Conservation (phyloP, 2,329 filamentous ascomycete genomes). For the Microcyclosporella mali region DNA sequence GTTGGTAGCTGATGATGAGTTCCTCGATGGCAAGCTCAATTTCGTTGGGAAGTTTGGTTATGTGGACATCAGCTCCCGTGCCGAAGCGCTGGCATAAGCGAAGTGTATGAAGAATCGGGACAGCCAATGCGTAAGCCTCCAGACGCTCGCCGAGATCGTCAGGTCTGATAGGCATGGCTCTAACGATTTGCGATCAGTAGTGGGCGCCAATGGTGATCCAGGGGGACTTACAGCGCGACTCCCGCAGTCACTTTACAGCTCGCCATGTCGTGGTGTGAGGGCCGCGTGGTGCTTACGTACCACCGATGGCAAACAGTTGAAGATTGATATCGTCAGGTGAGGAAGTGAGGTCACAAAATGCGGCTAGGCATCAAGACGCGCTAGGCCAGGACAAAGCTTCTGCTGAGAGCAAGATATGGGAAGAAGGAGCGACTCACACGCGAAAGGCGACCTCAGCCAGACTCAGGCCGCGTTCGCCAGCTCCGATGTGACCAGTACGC, state of each 20-base stretch:
- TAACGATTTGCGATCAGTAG: background rate
- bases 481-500: background rate
- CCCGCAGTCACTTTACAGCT: too few species aligned
- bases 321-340: background rate
- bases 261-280: too few species aligned
- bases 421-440: too few species aligned
- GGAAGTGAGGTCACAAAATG: background rate
- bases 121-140: slow-evolving; percentile 6
- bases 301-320: too few species aligned
- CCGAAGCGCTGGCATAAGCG: slow-evolving; percentile 21
- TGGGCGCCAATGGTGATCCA: background rate
- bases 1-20: background rate
- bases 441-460: too few species aligned
- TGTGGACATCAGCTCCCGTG: slow-evolving; percentile 11
- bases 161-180: slow-evolving; percentile 16
- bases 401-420: too few species aligned
- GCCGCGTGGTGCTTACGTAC: too few species aligned
- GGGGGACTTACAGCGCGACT: background rate
- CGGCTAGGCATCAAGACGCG: background rate
- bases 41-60: slow-evolving; percentile 21
- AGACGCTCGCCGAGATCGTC: slow-evolving; percentile 11
- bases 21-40: slow-evolving; percentile 16
- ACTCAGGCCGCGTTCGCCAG: too few species aligned
- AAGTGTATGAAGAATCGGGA: slow-evolving; percentile 9
- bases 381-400: too few species aligned